Conservation (phyloP, 371 early-diverging fungal genomes). For the Zychaea mexicana region DNA sequence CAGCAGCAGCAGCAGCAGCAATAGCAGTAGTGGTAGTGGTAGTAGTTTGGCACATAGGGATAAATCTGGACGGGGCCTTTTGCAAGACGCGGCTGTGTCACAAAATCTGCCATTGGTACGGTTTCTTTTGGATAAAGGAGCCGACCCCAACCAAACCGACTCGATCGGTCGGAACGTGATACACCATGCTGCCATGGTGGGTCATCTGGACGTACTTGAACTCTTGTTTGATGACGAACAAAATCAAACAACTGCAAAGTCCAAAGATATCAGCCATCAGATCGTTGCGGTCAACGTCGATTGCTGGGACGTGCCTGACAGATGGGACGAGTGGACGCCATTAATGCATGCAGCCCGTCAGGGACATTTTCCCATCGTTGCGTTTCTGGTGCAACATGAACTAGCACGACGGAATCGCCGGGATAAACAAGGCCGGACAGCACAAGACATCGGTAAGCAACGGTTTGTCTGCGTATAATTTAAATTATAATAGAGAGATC, state of each 20-base stretch:
- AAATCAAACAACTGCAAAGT: neutral
- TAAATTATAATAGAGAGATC: too few species aligned
- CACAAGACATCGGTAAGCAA: slow-evolving; percentile 47
- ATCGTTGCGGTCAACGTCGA: too few species aligned
- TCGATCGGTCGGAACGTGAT: slow-evolving; percentile 45
- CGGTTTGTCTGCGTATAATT: too few species aligned
- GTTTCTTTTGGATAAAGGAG: slow-evolving; percentile 31
- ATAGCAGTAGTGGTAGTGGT: too few species aligned
- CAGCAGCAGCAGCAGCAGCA: too few species aligned
- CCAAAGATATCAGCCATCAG: too few species aligned
- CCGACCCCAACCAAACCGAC: slow-evolving; percentile 42
- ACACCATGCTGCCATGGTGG: slow-evolving; percentile 57
- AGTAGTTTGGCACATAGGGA: slow-evolving; percentile 38
- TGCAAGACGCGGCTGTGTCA: slow-evolving; percentile 45
- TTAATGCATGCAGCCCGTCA: slow-evolving; percentile 53
- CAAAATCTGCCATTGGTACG: slow-evolving; percentile 34
- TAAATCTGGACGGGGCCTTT: slow-evolving; percentile 45
- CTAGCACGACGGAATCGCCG: slow-evolving; percentile 15
- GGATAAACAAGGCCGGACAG: slow-evolving; percentile 47
- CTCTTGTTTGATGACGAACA: slow-evolving; percentile 16
- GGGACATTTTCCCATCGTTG: slow-evolving; percentile 32
- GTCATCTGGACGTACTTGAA: slow-evolving; percentile 33
- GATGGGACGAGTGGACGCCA: slow-evolving; percentile 56
- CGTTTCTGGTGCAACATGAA: slow-evolving; percentile 30
- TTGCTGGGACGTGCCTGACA: slow-evolving; percentile 43